Base-by-base conservation (phyloP, 2,329 filamentous ascomycete species). In the Trichoderma oligosporum region DNA sequence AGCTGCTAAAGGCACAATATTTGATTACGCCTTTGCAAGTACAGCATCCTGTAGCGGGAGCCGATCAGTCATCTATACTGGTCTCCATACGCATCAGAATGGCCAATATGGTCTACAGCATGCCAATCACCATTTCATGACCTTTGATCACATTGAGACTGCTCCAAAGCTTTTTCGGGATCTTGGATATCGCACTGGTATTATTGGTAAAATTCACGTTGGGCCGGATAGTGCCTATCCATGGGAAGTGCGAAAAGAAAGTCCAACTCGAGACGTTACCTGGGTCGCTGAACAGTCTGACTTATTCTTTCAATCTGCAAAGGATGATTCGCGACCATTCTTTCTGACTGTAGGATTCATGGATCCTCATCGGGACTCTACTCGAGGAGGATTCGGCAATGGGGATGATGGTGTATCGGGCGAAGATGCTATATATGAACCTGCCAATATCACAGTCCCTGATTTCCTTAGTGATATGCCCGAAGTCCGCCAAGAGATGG, bases 301-400 rank as follows among this genome's bases (percentile, higher is more conserved):
- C 8, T 24, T 41, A 2, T 53, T 53, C 38, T 53, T 53, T 4
- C 49, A 53, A 2, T 53, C 38, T 3, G 49, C 49, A 16, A 53
- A 42, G 8, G 27, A 42, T 16, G 49, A 53, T 1, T 14, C 36
- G 0, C 38, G 38, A 4, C 18, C 49, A n/a, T 53, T 53, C 18
- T 42, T 53, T 33, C 38, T 53, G 9, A 53, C 49, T 8, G 49
- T 53, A 6, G 49, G 49, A 24, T 53, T 53, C 49, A 53, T 53
- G 49, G 49, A 53, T 11, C 49, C 49, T 42, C 49, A 53, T 11
- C 38, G 49, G 18, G 49, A 53, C 20, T 53, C 49, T 1, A 53
- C 49, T 18, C 49, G 49, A 3, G 49, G 49, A 9, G 49, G 49
- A 18, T 53, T 53, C 14, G 49, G 49, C 9, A 53, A 53, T n/a